Evolutionary conservation across 345 rosid species (phyloP).

Genomic region (Syzygium aromaticum): DNA sequence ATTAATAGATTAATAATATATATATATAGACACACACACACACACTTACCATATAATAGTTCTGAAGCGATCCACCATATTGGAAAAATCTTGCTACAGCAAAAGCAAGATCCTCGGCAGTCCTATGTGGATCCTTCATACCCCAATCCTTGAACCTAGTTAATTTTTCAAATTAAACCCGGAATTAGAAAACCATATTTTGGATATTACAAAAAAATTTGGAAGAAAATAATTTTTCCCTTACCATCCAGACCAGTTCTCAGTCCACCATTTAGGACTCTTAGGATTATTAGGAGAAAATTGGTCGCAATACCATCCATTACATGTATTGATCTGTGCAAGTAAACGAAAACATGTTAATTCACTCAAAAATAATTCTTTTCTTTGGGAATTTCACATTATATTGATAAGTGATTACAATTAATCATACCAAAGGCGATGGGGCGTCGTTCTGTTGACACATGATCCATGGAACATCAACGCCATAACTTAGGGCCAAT

Average conservation of each 20-base stretch:
- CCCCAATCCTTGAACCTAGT: constrained; percentile 38
- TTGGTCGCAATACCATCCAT: constrained; percentile 31
- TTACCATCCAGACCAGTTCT: constrained; percentile 40
- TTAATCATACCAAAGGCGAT: constrained; percentile 7
- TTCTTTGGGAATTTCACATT: neutral
- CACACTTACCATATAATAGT: constrained; percentile 47
- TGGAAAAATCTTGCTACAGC: constrained; percentile 40
- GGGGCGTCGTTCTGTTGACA: constrained; percentile 38
- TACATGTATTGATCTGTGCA: constrained; percentile 26
- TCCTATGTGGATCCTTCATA: constrained; percentile 10
- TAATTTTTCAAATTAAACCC: neutral
- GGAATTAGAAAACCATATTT: too few species aligned
- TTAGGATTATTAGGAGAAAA: constrained; percentile 11
- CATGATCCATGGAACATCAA: constrained; percentile 41
- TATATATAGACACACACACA: too few species aligned
- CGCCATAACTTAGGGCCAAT: constrained; percentile 12
- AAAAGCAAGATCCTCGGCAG: constrained; percentile 47
- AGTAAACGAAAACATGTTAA: neutral
- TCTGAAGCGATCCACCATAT: constrained; percentile 24
- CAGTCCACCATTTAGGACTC: constrained; percentile 41
- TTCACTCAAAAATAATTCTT: neutral
- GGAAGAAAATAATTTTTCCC: neutral
- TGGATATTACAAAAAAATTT: neutral
- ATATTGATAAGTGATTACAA: neutral
- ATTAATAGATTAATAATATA: too few species aligned